phyloP scores from a whole-genome alignment of 2,329 filamentous ascomycete species.

The Aspergillus bombycis region DNA sequence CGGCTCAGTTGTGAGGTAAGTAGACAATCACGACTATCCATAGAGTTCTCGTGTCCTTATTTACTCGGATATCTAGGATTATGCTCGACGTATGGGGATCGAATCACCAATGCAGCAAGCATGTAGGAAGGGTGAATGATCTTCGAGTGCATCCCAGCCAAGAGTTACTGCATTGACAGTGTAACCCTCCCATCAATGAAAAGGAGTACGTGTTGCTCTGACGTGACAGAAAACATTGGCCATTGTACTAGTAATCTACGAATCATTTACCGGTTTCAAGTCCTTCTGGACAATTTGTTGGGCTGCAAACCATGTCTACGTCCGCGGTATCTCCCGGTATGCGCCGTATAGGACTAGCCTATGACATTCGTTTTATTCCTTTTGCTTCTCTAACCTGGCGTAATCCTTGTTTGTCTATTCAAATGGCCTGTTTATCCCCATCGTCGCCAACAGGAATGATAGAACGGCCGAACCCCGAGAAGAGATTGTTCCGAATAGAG shows the following conservation, averaged over 20 bases:
- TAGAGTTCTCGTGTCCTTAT: constrained; percentile 2
- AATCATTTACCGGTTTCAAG: not conserved
- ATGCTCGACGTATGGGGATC: constrained; percentile 35
- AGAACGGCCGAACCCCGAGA: not conserved
- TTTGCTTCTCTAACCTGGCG: not conserved
- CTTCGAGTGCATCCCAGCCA: not conserved
- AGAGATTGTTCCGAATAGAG: not conserved
- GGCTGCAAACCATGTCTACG: constrained; percentile 2
- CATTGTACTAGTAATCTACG: not conserved
- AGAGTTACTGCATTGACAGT: constrained; percentile 4
- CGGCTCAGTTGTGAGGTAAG: constrained; percentile 52
- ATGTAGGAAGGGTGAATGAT: constrained; percentile 9
- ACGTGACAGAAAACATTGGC: constrained; percentile 1
- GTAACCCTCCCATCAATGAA: constrained; percentile 8
- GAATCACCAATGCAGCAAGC: constrained; percentile 19
- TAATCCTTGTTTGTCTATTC: not conserved
- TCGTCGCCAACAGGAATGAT: not conserved
- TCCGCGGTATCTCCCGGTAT: not conserved
- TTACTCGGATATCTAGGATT: constrained; percentile 29
- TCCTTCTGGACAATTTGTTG: not conserved
- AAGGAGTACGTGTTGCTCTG: constrained; percentile 4
- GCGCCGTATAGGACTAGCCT: not conserved
- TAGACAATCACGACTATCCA: not conserved
- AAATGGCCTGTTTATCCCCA: not conserved
- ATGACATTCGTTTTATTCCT: not conserved